phyloP scores from a whole-genome alignment of 495 filamentous ascomycete genomes.

The Aspergillus nanangensis region DNA sequence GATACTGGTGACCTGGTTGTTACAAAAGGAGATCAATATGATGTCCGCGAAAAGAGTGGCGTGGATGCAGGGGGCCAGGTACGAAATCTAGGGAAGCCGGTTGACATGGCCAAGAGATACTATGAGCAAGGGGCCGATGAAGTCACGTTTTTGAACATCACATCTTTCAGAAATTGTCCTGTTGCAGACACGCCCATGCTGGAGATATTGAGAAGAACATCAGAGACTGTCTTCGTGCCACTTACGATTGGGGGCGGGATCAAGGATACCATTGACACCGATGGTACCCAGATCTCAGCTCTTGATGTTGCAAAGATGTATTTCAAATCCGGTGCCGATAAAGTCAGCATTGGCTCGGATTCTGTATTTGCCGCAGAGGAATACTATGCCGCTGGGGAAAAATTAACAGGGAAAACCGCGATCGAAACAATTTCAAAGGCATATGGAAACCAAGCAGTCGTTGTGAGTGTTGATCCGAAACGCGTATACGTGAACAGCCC shows the following conservation, averaged over 20 bases:
- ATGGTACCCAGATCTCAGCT: constrained; percentile 81
- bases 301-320: constrained; percentile 94
- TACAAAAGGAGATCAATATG: constrained; percentile 98
- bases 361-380: constrained; percentile 89
- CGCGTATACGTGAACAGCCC: constrained; percentile 76
- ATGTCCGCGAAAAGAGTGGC: constrained; percentile 86
- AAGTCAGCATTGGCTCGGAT: constrained; percentile 95
- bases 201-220: constrained; percentile 80
- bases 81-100: constrained; percentile 91
- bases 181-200: constrained; percentile 92
- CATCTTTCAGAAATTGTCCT: constrained; percentile 92
- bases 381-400: constrained; percentile 65
- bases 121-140: constrained; percentile 97
- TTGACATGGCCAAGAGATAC: constrained; percentile 89
- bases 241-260: constrained; percentile 95
- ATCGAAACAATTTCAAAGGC: constrained; percentile 92
- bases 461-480: constrained; percentile 91
- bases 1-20: constrained; percentile 94
- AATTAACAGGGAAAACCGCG: constrained; percentile 72
- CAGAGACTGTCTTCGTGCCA: constrained; percentile 94
- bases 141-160: constrained; percentile 96
- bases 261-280: constrained; percentile 80
- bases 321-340: constrained; percentile 97
- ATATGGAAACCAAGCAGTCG: constrained; percentile 95
- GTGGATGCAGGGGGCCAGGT: constrained; percentile 62